phyloP scores from a whole-genome alignment of 2,329 filamentous ascomycete genomes.

The Xylariomycetidae sp. region DNA sequence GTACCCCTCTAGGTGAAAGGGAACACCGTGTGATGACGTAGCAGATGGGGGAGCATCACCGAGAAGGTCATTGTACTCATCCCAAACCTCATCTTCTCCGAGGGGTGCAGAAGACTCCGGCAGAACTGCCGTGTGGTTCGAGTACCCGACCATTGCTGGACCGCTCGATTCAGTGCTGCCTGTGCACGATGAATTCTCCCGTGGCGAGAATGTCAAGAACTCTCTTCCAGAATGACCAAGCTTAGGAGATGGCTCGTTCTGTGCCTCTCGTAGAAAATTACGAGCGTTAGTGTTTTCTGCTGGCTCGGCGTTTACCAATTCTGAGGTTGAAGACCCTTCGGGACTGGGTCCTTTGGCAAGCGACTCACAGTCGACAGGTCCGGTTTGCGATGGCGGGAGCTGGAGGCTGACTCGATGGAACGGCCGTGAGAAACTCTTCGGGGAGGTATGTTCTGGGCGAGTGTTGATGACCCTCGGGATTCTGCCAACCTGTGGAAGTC shows the following conservation, averaged over 20 bases:
- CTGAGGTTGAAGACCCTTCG: slow-evolving; percentile 35
- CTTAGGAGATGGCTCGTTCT: slow-evolving; percentile 26
- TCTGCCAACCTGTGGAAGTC: slow-evolving; percentile 75
- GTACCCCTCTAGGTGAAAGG: slow-evolving; percentile 52
- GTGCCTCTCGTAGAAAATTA: slow-evolving; percentile 26
- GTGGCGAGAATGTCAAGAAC: slow-evolving; percentile 69
- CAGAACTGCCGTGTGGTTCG: slow-evolving; percentile 61
- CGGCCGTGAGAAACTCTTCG: slow-evolving; percentile 80
- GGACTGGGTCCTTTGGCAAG: slow-evolving; percentile 46
- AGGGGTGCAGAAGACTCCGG: slow-evolving; percentile 58
- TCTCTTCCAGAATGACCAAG: slow-evolving; percentile 40
- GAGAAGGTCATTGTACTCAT: slow-evolving; percentile 87
- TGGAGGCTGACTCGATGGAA: slow-evolving; percentile 58
- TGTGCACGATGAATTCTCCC: slow-evolving; percentile 65
- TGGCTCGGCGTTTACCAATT: slow-evolving; percentile 32
- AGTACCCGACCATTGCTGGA: slow-evolving; percentile 57
- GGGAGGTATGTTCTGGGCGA: slow-evolving; percentile 60
- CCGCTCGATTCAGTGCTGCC: slow-evolving; percentile 58
- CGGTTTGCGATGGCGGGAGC: slow-evolving; percentile 23
- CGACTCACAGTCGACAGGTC: slow-evolving; percentile 32
- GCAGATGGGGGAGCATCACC: slow-evolving; percentile 56
- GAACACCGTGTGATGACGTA: slow-evolving; percentile 51
- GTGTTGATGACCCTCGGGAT: slow-evolving; percentile 78
- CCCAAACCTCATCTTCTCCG: slow-evolving; percentile 85
- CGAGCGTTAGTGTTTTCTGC: slow-evolving; percentile 28